Percentiles rank a stretch among this genome's conserved stretches.
These are phyloP conservation scores for Zymoseptoria pseudotritici DNA, from an alignment of 2,329 filamentous ascomycete genomes.

Conservation along the genomic window DNA sequence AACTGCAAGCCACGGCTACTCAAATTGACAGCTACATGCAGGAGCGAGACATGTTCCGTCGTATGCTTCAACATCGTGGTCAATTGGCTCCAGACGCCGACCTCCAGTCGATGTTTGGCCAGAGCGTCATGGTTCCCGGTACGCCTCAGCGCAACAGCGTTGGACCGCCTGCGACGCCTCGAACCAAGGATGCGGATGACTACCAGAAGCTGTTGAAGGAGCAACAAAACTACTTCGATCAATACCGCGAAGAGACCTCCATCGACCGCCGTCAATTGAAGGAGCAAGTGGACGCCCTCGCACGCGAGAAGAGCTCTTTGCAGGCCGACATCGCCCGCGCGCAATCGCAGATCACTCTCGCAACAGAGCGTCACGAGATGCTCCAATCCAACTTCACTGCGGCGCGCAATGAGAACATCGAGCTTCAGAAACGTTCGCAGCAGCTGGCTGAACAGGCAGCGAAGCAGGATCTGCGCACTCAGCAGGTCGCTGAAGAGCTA, in stretches of 20 bases:
- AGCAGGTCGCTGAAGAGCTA: conserved; percentile 88
- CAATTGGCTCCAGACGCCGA: conserved; percentile 54
- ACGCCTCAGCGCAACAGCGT: conserved; percentile 37
- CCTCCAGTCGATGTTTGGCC: conserved; percentile 61
- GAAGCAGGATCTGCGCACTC: conserved; percentile 81
- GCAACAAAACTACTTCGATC: conserved; percentile 81
- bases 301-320: conserved; percentile 71
- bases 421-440: conserved; percentile 77
- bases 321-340: conserved; percentile 75
- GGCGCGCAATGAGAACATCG: conserved; percentile 74
- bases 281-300: conserved; percentile 73
- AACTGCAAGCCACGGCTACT: conserved; percentile 71
- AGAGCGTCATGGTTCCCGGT: conserved; percentile 50
- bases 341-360: conserved; percentile 72
- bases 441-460: conserved; percentile 72
- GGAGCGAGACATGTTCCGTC: conserved; percentile 95
- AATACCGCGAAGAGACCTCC: conserved; percentile 76
- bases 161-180: conserved; percentile 39
- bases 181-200: conserved; percentile 54
- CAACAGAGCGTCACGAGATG: conserved; percentile 79
- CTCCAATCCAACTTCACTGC: conserved; percentile 80
- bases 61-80: conserved; percentile 74
- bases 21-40: conserved; percentile 90
- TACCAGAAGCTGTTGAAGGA: conserved; percentile 76
- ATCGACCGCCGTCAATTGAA: conserved; percentile 76